Evolutionary conservation across 768 basidiomycete genomes (phyloP).

Genomic region (Lactarius tabidus): DNA sequence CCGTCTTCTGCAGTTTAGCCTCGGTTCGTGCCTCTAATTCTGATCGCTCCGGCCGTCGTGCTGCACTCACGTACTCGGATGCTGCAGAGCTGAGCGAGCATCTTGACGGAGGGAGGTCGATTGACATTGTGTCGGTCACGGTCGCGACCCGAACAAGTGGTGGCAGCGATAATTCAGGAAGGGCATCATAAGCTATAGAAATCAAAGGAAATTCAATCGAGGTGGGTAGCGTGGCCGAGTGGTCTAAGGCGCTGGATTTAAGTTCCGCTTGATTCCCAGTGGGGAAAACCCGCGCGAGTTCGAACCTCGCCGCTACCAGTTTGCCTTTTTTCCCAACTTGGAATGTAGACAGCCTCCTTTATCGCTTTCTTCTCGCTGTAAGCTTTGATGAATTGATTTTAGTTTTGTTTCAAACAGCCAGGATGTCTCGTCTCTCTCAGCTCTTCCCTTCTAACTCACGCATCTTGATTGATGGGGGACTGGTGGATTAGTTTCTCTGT

Average conservation of each 20-base stretch:
- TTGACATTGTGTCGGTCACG: too few species aligned
- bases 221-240: conserved; percentile 73
- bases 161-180: too few species aligned
- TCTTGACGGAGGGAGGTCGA: too few species aligned
- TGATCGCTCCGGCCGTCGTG: too few species aligned
- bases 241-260: conserved; percentile 93
- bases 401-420: neutral
- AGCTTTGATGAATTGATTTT: neutral
- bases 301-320: conserved; percentile 84
- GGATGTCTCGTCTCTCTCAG: conserved; percentile 7
- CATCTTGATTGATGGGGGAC: conserved; percentile 23
- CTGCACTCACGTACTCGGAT: too few species aligned
- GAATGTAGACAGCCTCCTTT: neutral
- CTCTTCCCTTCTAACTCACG: neutral
- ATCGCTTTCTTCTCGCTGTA: neutral
- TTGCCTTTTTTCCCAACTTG: conserved; percentile 4
- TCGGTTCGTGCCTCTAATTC: too few species aligned
- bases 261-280: conserved; percentile 70
- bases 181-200: too few species aligned
- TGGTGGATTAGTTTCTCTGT: conserved; percentile 8
- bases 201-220: rapidly evolving
- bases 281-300: conserved; percentile 84
- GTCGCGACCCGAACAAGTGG: too few species aligned
- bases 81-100: too few species aligned
- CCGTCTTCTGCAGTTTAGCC: too few species aligned